These are phyloP conservation scores for Salisapilia sapeloensis DNA, from an alignment of 352 stramenopile genomes.

Conservation along the genomic window DNA sequence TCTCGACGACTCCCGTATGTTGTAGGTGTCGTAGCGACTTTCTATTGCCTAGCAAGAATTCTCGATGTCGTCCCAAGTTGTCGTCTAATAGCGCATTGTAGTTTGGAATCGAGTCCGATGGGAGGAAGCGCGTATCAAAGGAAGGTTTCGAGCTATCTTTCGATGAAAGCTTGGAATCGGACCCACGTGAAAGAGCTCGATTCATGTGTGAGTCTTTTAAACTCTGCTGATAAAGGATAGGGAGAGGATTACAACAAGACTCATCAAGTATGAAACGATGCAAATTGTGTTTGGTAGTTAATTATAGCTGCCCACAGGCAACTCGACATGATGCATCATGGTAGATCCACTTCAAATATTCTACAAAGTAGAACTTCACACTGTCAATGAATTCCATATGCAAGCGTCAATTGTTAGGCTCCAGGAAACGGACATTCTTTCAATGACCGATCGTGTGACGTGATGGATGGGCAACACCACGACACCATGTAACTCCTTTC, in stretches of 20 bases:
- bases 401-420: no score
- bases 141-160: constrained; percentile 1
- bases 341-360: no score
- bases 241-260: neutral
- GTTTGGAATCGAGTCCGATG: constrained; percentile 40
- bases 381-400: no score
- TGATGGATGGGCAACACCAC: no score
- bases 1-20: constrained; percentile 38
- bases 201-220: no score
- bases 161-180: neutral
- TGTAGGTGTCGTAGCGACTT: constrained; percentile 35
- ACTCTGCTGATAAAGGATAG: neutral
- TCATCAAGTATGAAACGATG: neutral
- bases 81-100: constrained; percentile 57
- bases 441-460: no score
- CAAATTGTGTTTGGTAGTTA: neutral
- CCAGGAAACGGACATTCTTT: no score
- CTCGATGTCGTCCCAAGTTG: constrained; percentile 36
- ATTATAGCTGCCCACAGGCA: neutral
- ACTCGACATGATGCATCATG: constrained; percentile 17
- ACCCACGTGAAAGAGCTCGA: neutral
- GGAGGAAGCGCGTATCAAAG: constrained; percentile 51
- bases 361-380: no score
- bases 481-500: no score
- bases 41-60: constrained; percentile 45